These are phyloP conservation scores for Sclerotinia trifoliorum DNA, from an alignment of 2,329 filamentous ascomycete genomes.

Conservation along the genomic window DNA sequence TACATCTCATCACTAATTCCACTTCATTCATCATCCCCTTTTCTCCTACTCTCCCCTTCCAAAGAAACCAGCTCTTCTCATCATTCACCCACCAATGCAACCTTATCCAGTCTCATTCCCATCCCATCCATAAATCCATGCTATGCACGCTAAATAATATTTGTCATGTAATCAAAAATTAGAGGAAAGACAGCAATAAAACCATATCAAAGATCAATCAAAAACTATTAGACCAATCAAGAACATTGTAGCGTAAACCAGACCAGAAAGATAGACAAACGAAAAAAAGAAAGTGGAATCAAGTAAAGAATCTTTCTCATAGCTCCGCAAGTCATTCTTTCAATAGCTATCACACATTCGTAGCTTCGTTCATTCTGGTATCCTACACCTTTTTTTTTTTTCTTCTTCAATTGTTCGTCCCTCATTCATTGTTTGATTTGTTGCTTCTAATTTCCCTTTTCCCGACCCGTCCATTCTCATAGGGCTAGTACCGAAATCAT, in stretches of 20 bases:
- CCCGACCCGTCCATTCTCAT: not conserved
- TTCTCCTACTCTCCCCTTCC: not conserved
- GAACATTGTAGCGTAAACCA: not conserved
- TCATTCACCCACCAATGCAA: not conserved
- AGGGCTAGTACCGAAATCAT: not conserved
- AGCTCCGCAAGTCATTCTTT: not conserved
- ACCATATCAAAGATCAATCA: not conserved
- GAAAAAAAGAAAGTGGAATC: not conserved
- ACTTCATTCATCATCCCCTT: not conserved
- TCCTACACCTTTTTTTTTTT: conserved; percentile 6
- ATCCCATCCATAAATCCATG: not conserved
- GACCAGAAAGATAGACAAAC: not conserved
- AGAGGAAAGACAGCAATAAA: not conserved
- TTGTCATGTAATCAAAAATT: not conserved
- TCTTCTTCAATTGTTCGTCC: not conserved
- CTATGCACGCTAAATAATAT: conserved; percentile 7
- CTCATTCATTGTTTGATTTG: not conserved
- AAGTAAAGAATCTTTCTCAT: conserved; percentile 7
- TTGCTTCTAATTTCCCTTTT: not conserved
- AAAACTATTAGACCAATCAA: not conserved
- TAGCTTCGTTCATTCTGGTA: not conserved
- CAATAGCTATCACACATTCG: not conserved
- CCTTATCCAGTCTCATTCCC: not conserved
- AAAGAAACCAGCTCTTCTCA: too few species aligned
- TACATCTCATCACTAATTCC: not conserved